Evolutionary conservation across 2,329 filamentous ascomycete genomes (phyloP).

Genomic region (Alternaria gansuensis): DNA sequence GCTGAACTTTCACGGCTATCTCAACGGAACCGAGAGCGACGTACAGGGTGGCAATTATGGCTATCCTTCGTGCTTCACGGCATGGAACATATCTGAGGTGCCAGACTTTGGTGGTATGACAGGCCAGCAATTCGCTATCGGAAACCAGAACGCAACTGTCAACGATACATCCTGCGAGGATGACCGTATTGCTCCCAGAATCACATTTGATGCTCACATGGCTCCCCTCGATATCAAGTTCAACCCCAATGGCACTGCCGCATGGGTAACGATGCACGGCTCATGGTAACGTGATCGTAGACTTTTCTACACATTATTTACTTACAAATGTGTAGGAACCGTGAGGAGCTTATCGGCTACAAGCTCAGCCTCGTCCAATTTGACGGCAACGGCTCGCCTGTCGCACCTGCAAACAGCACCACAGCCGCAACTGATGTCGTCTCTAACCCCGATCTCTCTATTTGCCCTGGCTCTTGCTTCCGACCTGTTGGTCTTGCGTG

Average conservation of each 20-base stretch:
- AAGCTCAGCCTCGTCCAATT: slow-evolving; percentile 61
- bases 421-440: slow-evolving; percentile 64
- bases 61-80: slow-evolving; percentile 74
- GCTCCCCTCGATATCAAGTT: slow-evolving; percentile 78
- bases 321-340: slow-evolving; percentile 51
- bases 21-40: slow-evolving; percentile 59
- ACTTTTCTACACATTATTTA: neutral
- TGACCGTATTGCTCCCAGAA: slow-evolving; percentile 56
- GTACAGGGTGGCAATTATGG: slow-evolving; percentile 68
- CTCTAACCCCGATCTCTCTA: slow-evolving; percentile 61
- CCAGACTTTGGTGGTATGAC: slow-evolving; percentile 59
- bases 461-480: slow-evolving; percentile 68
- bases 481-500: slow-evolving; percentile 68
- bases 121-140: slow-evolving; percentile 62
- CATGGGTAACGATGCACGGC: slow-evolving; percentile 76
- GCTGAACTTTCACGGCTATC: slow-evolving; percentile 74
- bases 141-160: slow-evolving; percentile 55
- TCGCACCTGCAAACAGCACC: slow-evolving; percentile 57
- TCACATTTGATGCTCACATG: slow-evolving; percentile 72
- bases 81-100: slow-evolving; percentile 66
- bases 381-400: slow-evolving; percentile 56
- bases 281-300: slow-evolving; percentile 63
- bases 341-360: slow-evolving; percentile 60
- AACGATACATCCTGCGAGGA: slow-evolving; percentile 59
- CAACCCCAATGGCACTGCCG: slow-evolving; percentile 63